Evolutionary conservation across 805 yeast species (phyloP), one percentile per base, ranked within the genome.

Genomic region (Kazachstania martiniae): DNA sequence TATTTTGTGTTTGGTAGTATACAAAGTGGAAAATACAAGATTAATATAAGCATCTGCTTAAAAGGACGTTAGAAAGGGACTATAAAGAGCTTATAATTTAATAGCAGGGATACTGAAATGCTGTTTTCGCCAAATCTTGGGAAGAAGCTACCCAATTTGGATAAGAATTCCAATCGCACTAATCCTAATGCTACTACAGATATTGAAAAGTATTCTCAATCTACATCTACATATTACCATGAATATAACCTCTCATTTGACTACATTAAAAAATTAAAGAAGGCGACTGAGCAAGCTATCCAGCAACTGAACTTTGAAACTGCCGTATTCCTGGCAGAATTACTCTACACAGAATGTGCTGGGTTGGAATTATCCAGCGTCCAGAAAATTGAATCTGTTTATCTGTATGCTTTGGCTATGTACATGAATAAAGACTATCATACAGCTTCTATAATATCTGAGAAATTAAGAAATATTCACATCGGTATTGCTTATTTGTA

Each of bases 301-400:
- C 33, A 37, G 8, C 57, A 54, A 29, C 28, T 49, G 27, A 56
- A 56, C 29, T 41, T 41, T 28, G 52, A 47, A 10, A 80, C 87
- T 18, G 96, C 97, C 2, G 86, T 78, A 48, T 84, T 91, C 58
- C 77, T 89, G 4, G 74, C 86, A 12, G 97, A 91, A 53, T 65
- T 94, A 41, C 62, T 85, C 15, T 57, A 80, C 21, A 84, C 94
- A 2, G 69, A 72, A n/a, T 46, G 51, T 24, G 16, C 13, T n/a
- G 39, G 37, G 1, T 16, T 38, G 10, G 33, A 33, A 6, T n/a
- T 32, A 10, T 24, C 37, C 4, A 37, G 36, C 16, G 36, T 40
- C 6, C 46, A 49, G 24, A 68, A 72, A 39, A 53, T 68, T 5
- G 83, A 77, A 33, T 69, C 87, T 8, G 51, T 71, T 4, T 81